Base-by-base conservation (phyloP, 495 filamentous ascomycete genomes). In the Hypoxylon perforatum region DNA sequence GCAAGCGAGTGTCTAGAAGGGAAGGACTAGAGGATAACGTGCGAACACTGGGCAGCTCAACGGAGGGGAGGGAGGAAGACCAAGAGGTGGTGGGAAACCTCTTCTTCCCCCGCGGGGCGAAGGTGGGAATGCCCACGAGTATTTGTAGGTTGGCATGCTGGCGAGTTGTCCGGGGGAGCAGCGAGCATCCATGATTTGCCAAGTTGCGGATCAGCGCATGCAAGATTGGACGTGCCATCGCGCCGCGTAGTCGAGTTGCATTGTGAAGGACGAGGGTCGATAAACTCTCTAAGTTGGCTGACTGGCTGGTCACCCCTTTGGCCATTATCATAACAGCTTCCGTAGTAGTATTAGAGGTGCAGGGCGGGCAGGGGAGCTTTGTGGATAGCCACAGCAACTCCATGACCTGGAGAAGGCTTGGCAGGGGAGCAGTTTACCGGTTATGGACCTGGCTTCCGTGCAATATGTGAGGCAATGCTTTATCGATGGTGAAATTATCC, bases 211-310 rank as follows among this genome's bases (percentile, higher is more conserved):
- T 51, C 45, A 58, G 28, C 55, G 39, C 46, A 70, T 67, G 67
- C 62, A 66, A 66, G 67, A 70, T 70, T 62, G 18, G 18, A 45
- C 48, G 57, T 67, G 53, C 30, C 67, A 70, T 70, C 53, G 52
- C 42, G 46, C 61, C 38, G 56, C 56, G 54, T 19, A 46, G 4
- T 63, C 49, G 30, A 38, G 61, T 65, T 61, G 51, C 61, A 65
- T 61, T 61, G 50, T 18, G 51, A 56, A 23, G 47, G 52, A 28
- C 51, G 46, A 64, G 47, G 56, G 44, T 65, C 49, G 55, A 64
- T 61, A 60, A 53, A 52, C 30, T 41, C 14, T 25, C 25, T 15
- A 54, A 54, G 46, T 46, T 65, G 51, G 56, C 50, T 55, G 23
- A 50, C 35, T 54, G 15, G 23, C 35, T 52, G 19, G 18, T 28